Evolutionary conservation across 495 filamentous ascomycete genomes (phyloP).

Genomic region (Ramalina peruviana): DNA sequence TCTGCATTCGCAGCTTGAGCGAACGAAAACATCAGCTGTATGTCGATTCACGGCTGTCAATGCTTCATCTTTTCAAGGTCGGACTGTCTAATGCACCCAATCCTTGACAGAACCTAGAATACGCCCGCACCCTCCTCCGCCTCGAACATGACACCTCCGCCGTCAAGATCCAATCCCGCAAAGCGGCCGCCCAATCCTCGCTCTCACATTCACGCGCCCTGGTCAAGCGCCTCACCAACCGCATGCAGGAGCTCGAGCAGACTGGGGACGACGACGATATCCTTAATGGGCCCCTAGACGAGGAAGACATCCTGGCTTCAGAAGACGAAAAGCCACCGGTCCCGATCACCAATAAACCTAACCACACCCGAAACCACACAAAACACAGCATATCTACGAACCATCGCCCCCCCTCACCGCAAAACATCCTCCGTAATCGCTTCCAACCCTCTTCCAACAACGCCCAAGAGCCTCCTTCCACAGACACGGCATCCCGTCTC

Average conservation of each 20-base stretch:
- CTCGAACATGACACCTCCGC: conserved; percentile 59
- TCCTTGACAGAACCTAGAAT: conserved; percentile 53
- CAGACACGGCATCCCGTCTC: neutral
- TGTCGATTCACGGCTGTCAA: conserved; percentile 9
- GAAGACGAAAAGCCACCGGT: neutral
- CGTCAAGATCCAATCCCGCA: conserved; percentile 49
- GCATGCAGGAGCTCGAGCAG: conserved; percentile 12
- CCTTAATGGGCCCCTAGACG: conserved; percentile 5
- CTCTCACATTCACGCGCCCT: conserved; percentile 27
- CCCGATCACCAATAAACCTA: neutral
- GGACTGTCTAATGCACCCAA: neutral
- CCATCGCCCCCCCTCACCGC: conserved; percentile 7
- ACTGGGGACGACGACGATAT: conserved; percentile 12
- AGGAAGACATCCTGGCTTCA: conserved; percentile 12
- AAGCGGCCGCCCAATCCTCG: conserved; percentile 52
- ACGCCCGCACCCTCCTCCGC: conserved; percentile 56
- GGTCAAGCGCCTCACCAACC: conserved; percentile 13
- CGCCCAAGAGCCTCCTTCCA: conserved; percentile 7
- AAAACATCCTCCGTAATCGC: conserved; percentile 24
- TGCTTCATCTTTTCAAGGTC: neutral
- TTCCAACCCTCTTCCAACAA: conserved; percentile 12
- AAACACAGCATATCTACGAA: conserved; percentile 1
- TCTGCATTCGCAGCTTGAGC: conserved; percentile 52
- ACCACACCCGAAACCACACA: no score
- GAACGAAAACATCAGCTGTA: conserved; percentile 52